Evolutionary conservation across 208 protist species (phyloP).

Genomic region (Crithidia expoeki): DNA sequence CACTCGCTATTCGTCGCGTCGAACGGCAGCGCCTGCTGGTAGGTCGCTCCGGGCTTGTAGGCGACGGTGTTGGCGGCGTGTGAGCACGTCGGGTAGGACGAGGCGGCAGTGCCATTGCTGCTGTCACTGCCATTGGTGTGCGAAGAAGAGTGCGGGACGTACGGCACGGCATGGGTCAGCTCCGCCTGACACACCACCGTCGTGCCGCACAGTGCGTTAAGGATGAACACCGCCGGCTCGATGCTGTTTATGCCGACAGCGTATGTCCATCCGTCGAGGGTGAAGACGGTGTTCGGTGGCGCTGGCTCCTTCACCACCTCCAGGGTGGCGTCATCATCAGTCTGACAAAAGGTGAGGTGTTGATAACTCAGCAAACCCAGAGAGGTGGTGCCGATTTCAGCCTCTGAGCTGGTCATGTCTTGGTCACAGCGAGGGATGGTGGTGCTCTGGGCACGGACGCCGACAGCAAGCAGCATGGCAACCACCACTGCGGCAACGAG

Average conservation of each 20-base stretch:
- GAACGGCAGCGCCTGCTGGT: conserved; percentile 31
- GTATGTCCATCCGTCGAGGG: conserved; percentile 50
- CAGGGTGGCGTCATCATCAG: conserved; percentile 8
- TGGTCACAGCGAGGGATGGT: conserved; percentile 25
- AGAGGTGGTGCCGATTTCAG: neutral
- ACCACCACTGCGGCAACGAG: conserved; percentile 14
- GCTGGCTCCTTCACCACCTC: conserved; percentile 19
- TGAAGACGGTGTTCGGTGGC: conserved; percentile 25
- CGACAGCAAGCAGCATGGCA: conserved; percentile 12
- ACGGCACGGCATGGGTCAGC: conserved; percentile 29
- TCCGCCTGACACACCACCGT: conserved; percentile 45
- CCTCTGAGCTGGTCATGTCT: neutral
- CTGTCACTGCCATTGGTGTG: conserved; percentile 2
- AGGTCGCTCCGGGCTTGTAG: conserved; percentile 29
- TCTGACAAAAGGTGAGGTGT: conserved; percentile 17
- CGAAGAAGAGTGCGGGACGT: neutral
- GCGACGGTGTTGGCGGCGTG: conserved; percentile 5
- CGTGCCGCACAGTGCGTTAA: conserved; percentile 43
- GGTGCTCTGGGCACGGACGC: conserved; percentile 13
- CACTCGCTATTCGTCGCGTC: conserved; percentile 23
- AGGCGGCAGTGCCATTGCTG: neutral
- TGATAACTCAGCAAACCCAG: conserved; percentile 12
- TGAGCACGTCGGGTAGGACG: conserved; percentile 23
- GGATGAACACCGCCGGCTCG: conserved; percentile 32
- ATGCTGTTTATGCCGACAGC: conserved; percentile 26